Evolutionary conservation across 768 basidiomycete species (phyloP), one percentile per base, ranked within the genome.

Genomic region (Tephrocybe sp.): DNA sequence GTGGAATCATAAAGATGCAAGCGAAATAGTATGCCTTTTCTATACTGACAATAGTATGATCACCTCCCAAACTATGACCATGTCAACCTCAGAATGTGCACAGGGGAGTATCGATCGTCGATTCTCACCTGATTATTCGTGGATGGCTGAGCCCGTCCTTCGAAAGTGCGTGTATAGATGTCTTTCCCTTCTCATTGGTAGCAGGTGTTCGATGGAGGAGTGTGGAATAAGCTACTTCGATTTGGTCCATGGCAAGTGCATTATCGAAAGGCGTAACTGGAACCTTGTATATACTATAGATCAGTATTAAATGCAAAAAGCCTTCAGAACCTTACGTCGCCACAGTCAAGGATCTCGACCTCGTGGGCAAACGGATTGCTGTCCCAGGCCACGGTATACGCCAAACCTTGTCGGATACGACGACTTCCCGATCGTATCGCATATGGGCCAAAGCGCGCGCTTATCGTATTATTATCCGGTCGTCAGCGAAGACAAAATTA

Each of bases 391-490:
- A 89, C 63, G 0, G 85, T 86, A 60, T 87, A 89, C 1, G 83
- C 84, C 14, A 76, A 68, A 14, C 65, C 51, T 8, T 72, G 68
- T n/a, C 75, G 67, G 61, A 87, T 85, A 40, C 89, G 72, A 48
- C 87, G 74, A 61, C 85, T 87, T 2, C 89, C 89, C 4, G 85
- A 85, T 38, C 93, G 82, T 56, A 95, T 90, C 8, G 84, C 92
- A 62, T 81, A 83, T 1, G 92, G 92, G 7, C 92, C 92, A 69
- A 95, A 95, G 8, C 92, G 81, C 11, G 92, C 92, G 4, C 91
- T 92, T 11, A 34, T 45, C 8, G 12, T 9, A 5, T 38, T 33
- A 7, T 26, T 26, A 26, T 26, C 26, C 26, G 26, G 7, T 17
- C 9, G 33, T 40, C 16, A 42, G 22, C 23, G 11, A 34, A 16